Percentiles rank a stretch among this genome's conserved stretches.
Conservation (phyloP, 148 eudicot genomes). For the Nyssa sinensis region DNA sequence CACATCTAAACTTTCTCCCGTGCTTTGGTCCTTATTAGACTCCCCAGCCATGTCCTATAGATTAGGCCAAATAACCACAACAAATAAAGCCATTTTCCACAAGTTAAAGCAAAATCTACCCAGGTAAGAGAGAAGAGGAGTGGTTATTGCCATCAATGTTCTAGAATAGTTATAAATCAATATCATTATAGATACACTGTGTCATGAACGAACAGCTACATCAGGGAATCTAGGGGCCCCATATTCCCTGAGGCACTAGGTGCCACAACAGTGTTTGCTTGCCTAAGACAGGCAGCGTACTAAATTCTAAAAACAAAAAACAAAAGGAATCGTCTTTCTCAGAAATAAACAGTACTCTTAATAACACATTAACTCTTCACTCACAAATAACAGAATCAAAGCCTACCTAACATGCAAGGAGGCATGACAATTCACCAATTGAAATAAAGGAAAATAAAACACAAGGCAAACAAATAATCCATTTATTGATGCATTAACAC, state of each 20-base stretch:
- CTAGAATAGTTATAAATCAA: background rate
- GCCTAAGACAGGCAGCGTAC: background rate
- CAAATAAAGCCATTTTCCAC: background rate
- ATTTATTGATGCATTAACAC: background rate
- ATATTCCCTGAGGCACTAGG: background rate
- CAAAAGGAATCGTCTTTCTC: background rate
- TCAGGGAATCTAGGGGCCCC: background rate
- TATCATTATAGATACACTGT: background rate
- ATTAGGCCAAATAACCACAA: constrained; percentile 7
- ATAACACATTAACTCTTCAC: background rate
- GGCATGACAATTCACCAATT: background rate
- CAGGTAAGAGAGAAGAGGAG: background rate
- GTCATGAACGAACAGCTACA: background rate
- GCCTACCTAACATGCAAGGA: background rate
- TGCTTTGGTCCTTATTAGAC: constrained; percentile 37
- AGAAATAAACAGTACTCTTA: background rate
- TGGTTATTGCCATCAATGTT: background rate
- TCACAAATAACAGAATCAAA: background rate
- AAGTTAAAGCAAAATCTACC: background rate
- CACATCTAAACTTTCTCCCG: constrained; percentile 26
- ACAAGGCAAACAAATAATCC: background rate
- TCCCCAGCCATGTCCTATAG: constrained; percentile 65
- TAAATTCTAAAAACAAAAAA: background rate
- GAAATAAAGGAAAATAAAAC: no score
- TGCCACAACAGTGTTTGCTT: background rate